Evolutionary conservation across 2,329 filamentous ascomycete species (phyloP), one percentile per base, ranked within the genome.

Genomic region (Myriangium duriaei): DNA sequence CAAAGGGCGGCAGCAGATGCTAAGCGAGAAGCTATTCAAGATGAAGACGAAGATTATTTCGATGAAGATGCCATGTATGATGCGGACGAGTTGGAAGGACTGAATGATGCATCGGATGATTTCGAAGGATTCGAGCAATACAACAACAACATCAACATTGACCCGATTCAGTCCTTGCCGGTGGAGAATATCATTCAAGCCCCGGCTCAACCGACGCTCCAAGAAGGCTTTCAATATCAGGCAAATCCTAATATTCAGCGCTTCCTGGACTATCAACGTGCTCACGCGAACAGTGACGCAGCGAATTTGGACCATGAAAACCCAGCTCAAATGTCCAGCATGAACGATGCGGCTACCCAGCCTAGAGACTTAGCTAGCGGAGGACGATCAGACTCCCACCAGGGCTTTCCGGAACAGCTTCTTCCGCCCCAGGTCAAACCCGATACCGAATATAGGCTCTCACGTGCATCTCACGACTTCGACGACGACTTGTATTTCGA

Each of bases 31-130:
- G 30, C 30, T 17, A 24, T 28, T n/a, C 47, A 47, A 11, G 49
- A 48, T 11, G 53, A 52, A 10, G 55, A 58, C n/a, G 53, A 54
- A 14, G 51, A 58, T 14, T 51, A 53, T 5, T 57, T 60, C 32
- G 57, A 59, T 32, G 56, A 58, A 42, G 51, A 54, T 36, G 56
- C 61, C 36, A 57, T 66, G 53, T 61, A 64, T 36, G 63, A 67
- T 41, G 52, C 59, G 46, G 62, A 65, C 41, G 61, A 62, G 33
- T 61, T 67, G 53, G 67, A 69, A 17, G 38, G 34, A 11, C 10
- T 32, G 11, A 32, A 41, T 11, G 36, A 39, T 34, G 51, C 18
- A 40, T 37, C 40, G 42, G 18, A 42, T 30, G 12, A 49, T 33
- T 45, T 56, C 11, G 58, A 31, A 17, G 19, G 35, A 2, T 15